These are phyloP conservation scores for Setaria viridis DNA, from an alignment of 202 grass and related monocot species.

Conservation along the genomic window DNA sequence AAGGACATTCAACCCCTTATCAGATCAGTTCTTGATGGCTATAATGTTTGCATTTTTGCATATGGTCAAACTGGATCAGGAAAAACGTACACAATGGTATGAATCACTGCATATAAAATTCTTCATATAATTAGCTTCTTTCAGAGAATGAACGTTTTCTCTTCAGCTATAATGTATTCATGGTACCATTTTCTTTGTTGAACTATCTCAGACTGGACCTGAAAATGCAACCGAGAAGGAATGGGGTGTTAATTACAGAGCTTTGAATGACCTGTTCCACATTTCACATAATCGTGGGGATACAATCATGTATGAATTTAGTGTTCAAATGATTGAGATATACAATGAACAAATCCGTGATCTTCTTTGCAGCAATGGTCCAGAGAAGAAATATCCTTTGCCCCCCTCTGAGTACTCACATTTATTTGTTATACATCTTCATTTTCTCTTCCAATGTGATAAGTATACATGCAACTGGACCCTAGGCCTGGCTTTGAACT, in stretches of 20 bases:
- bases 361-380: conserved; percentile 63
- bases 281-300: conserved; percentile 69
- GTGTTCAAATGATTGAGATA: conserved; percentile 94
- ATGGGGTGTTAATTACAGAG: conserved; percentile 87
- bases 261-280: conserved; percentile 81
- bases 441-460: conserved; percentile 19
- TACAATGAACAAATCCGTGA: conserved; percentile 94
- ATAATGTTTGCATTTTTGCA: conserved; percentile 90
- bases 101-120: conserved; percentile 1
- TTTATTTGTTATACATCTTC: conserved; percentile 11
- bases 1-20: conserved; percentile 83
- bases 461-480: neutral
- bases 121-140: conserved; percentile 4
- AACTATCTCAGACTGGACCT: conserved; percentile 71
- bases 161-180: conserved; percentile 18
- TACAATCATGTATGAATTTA: conserved; percentile 71
- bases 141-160: conserved; percentile 16
- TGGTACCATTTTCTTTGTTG: conserved; percentile 38
- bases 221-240: conserved; percentile 67
- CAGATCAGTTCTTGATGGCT: conserved; percentile 91
- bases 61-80: conserved; percentile 97
- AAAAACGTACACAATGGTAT: conserved; percentile 98
- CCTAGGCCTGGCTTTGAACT: conserved; percentile 5
- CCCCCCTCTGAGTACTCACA: neutral
- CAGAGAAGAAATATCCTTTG: conserved; percentile 90